Percentiles rank a stretch among this genome's conserved stretches.
Conservation (phyloP, 2,329 filamentous ascomycete species). For the Aspergillus candidus region DNA sequence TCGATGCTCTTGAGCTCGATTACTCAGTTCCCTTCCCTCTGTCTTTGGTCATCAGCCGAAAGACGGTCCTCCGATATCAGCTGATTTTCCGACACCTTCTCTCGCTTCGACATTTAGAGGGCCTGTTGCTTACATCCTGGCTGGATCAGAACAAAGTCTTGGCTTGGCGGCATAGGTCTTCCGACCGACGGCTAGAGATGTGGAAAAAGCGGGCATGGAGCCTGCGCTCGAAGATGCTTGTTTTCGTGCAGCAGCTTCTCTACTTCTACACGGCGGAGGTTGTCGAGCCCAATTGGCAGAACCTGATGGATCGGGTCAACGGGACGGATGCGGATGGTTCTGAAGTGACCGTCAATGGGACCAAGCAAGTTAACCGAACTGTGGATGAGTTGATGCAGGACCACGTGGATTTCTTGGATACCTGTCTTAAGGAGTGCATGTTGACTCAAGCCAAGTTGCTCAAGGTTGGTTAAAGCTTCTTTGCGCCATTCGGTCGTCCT, state of each 20-base stretch:
- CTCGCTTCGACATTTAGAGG: conserved; percentile 82
- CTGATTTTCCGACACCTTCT: conserved; percentile 90
- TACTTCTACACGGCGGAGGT: conserved; percentile 98
- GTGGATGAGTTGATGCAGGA: conserved; percentile 99
- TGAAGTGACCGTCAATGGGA: conserved; percentile 33
- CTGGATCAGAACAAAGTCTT: conserved; percentile 75
- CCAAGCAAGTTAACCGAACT: conserved; percentile 59
- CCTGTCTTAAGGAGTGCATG: conserved; percentile 98
- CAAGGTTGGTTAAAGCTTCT: conserved; percentile 53
- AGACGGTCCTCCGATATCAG: conserved; percentile 95
- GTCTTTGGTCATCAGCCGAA: conserved; percentile 89
- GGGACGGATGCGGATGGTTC: conserved; percentile 44
- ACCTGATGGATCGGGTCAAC: conserved; percentile 79
- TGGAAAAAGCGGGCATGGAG: conserved; percentile 95
- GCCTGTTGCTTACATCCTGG: conserved; percentile 80
- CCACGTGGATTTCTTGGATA: conserved; percentile 96
- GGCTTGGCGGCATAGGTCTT: conserved; percentile 76
- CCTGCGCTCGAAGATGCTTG: conserved; percentile 84
- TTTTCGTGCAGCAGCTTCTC: conserved; percentile 91
- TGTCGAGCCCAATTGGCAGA: conserved; percentile 95
- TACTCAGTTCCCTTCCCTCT: conserved; percentile 92
- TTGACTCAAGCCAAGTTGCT: conserved; percentile 92
- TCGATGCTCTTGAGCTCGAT: conserved; percentile 88
- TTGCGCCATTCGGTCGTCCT: background rate
- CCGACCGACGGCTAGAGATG: conserved; percentile 66